These are phyloP conservation scores for Myriosclerotinia duriaeana DNA, from an alignment of 2,329 filamentous ascomycete species.

Conservation along the genomic window DNA sequence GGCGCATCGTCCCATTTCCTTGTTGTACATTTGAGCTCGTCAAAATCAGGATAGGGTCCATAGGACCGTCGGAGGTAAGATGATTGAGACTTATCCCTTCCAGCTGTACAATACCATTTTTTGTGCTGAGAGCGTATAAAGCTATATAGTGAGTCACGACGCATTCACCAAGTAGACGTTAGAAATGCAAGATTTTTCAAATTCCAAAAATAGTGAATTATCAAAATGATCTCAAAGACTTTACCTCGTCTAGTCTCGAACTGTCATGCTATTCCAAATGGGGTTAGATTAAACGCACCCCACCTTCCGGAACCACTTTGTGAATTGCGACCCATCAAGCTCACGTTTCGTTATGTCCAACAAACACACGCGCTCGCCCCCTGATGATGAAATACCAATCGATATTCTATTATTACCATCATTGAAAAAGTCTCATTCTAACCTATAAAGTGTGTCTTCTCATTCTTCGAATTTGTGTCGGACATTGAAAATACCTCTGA, in stretches of 20 bases:
- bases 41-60: not conserved
- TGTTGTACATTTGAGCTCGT: not conserved
- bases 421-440: not conserved
- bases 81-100: not conserved
- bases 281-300: slow-evolving; percentile 11
- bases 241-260: not conserved
- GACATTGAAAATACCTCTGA: no score
- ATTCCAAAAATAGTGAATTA: not conserved
- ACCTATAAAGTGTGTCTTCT: not conserved
- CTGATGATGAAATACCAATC: slow-evolving; percentile 3
- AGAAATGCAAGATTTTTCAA: not conserved
- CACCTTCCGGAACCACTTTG: slow-evolving; percentile 6
- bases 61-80: not conserved
- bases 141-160: not conserved
- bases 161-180: not conserved
- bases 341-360: slow-evolving; percentile 10
- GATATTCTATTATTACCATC: not conserved
- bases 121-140: not conserved
- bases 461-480: not conserved
- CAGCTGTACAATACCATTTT: not conserved
- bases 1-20: not conserved
- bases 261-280: not conserved
- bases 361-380: slow-evolving; percentile 15
- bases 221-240: not conserved
- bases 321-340: slow-evolving; percentile 10